These are phyloP conservation scores for Trametes coccinea DNA, from an alignment of 768 basidiomycete genomes.

Conservation along the genomic window DNA sequence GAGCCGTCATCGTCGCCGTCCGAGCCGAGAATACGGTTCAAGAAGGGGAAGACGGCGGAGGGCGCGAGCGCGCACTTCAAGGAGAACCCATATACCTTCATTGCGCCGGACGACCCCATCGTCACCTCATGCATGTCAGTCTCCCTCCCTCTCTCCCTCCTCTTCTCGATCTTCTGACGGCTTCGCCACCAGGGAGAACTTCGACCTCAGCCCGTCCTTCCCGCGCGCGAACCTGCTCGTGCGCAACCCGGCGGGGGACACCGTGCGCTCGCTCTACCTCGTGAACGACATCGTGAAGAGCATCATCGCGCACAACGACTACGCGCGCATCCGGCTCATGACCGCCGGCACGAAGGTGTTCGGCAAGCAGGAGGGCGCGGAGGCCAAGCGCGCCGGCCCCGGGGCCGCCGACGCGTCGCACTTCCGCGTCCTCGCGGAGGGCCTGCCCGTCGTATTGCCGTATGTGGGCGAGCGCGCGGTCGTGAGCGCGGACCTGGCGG, in stretches of 20 bases:
- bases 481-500: constrained; percentile 52
- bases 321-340: constrained; percentile 80
- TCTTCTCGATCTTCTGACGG: background rate
- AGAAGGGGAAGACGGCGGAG: constrained; percentile 26
- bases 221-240: constrained; percentile 80
- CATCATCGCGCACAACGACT: constrained; percentile 82
- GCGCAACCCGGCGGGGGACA: constrained; percentile 74
- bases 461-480: constrained; percentile 69
- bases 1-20: background rate
- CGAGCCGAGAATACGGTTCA: constrained; percentile 22
- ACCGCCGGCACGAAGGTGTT: constrained; percentile 95
- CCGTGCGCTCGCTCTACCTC: constrained; percentile 82
- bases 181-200: constrained; percentile 55
- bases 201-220: constrained; percentile 70
- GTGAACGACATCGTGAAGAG: constrained; percentile 81
- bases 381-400: constrained; percentile 46
- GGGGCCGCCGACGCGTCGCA: constrained; percentile 42
- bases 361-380: constrained; percentile 77
- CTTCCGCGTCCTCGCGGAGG: constrained; percentile 83
- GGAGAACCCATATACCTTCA: constrained; percentile 89
- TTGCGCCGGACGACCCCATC: constrained; percentile 68
- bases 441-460: constrained; percentile 80
- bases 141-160: background rate
- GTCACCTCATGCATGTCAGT: constrained; percentile 74
- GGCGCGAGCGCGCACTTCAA: constrained; percentile 46